Conservation (phyloP, 2,329 filamentous ascomycete genomes). For the Diatrype stigma region DNA sequence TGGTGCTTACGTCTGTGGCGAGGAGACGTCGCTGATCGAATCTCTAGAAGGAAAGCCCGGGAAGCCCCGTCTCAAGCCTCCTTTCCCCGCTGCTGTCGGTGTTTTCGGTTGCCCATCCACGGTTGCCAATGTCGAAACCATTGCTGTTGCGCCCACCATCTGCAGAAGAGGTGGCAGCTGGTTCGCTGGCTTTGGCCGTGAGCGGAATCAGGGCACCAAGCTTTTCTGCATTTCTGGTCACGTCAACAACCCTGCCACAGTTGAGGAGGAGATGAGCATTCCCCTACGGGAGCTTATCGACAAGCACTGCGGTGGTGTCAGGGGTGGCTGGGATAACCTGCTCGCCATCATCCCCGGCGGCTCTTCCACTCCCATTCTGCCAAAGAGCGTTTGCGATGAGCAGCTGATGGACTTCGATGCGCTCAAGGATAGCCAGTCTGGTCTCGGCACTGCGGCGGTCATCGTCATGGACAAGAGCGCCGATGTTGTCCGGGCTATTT, state of each 20-base stretch:
- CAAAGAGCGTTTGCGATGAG: slow-evolving; percentile 84
- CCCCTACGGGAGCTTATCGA: slow-evolving; percentile 94
- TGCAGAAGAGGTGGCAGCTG: slow-evolving; percentile 86
- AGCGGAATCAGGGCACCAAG: slow-evolving; percentile 96
- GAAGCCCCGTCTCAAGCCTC: slow-evolving; percentile 97
- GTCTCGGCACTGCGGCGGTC: slow-evolving; percentile 93
- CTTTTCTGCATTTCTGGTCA: slow-evolving; percentile 97
- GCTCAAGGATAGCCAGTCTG: slow-evolving; percentile 94
- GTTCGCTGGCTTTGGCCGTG: slow-evolving; percentile 92
- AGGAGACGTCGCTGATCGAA: slow-evolving; percentile 97
- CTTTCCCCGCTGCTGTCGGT: slow-evolving; percentile 95
- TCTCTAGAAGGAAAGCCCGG: slow-evolving; percentile 97
- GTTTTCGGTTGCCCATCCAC: slow-evolving; percentile 97
- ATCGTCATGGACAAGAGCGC: slow-evolving; percentile 99
- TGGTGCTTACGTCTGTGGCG: slow-evolving; percentile 96
- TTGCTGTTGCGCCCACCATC: slow-evolving; percentile 93
- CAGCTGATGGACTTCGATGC: slow-evolving; percentile 99
- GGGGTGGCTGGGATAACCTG: slow-evolving; percentile 96
- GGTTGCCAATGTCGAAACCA: slow-evolving; percentile 95
- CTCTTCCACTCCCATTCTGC: slow-evolving; percentile 92
- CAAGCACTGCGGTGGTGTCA: slow-evolving; percentile 95
- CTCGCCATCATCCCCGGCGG: slow-evolving; percentile 93
- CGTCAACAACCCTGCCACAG: slow-evolving; percentile 97
- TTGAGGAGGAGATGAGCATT: slow-evolving; percentile 99
- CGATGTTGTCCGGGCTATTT: slow-evolving; percentile 91